Conservation (phyloP, 164 flowering plant species). For the Stephania cephalantha region DNA sequence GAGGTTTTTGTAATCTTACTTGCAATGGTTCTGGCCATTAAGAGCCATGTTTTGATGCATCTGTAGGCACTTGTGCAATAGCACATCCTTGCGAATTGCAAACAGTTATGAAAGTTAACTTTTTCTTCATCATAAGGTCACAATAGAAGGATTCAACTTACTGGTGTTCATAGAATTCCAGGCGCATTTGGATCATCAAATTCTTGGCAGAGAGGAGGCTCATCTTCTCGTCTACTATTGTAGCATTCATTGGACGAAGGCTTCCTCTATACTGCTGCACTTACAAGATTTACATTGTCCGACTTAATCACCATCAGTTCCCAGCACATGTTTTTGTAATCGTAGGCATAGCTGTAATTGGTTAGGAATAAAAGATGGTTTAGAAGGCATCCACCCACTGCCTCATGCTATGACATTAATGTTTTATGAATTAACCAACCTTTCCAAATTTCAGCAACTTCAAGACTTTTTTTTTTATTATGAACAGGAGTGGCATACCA, state of each 20-base stretch:
- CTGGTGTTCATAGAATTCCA: constrained; percentile 39
- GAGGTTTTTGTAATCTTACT: constrained; percentile 35
- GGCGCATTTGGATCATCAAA: constrained; percentile 91
- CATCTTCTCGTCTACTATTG: constrained; percentile 44
- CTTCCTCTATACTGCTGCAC: constrained; percentile 70
- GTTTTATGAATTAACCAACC: constrained; percentile 31
- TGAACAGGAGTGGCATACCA: constrained; percentile 95
- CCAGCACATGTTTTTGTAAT: constrained; percentile 92
- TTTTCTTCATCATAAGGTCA: background rate
- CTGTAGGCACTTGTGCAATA: constrained; percentile 42
- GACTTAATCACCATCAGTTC: constrained; percentile 49
- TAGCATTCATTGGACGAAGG: constrained; percentile 52
- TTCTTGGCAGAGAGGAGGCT: constrained; percentile 67
- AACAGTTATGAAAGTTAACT: background rate
- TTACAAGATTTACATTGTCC: constrained; percentile 61
- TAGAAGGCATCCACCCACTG: constrained; percentile 6
- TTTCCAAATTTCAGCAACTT: constrained; percentile 76
- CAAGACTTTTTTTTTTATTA: constrained; percentile 41
- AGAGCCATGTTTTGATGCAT: constrained; percentile 42
- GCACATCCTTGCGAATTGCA: constrained; percentile 36
- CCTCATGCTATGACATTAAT: background rate
- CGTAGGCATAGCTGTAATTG: constrained; percentile 65
- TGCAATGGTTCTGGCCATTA: constrained; percentile 62
- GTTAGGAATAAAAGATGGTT: constrained; percentile 13
- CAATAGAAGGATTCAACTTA: background rate